A percentile compares a stretch with the other conserved stretches of the same genome.
These are phyloP conservation scores for Leccinum disarticulatum DNA, from an alignment of 768 basidiomycete species.

Conservation along the genomic window DNA sequence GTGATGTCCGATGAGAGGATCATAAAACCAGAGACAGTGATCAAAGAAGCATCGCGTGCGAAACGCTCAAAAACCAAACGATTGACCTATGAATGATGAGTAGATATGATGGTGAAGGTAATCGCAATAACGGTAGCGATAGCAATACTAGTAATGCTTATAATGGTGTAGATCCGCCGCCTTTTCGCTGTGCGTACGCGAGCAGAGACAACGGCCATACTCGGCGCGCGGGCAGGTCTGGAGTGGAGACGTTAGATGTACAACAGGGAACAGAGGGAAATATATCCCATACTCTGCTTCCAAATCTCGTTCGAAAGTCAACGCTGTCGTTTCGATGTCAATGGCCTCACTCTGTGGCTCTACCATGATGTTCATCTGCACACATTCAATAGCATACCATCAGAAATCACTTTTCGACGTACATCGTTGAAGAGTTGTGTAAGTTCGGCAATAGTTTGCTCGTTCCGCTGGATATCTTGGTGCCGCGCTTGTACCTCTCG, in stretches of 20 bases:
- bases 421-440: slow-evolving; percentile 97
- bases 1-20: slow-evolving; percentile 11
- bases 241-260: neutral
- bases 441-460: slow-evolving; percentile 89
- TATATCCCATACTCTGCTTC: slow-evolving; percentile 69
- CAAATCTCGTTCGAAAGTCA: slow-evolving; percentile 74
- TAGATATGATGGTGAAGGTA: slow-evolving; percentile 48
- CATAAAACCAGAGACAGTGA: no score
- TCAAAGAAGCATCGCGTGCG: neutral
- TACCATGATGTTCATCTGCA: slow-evolving; percentile 89
- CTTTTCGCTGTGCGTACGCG: slow-evolving; percentile 86
- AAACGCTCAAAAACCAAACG: neutral
- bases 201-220: slow-evolving; percentile 84
- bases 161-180: slow-evolving; percentile 93
- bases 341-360: slow-evolving; percentile 93
- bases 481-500: slow-evolving; percentile 95
- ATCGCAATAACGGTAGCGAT: slow-evolving; percentile 64
- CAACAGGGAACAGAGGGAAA: neutral
- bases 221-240: slow-evolving; percentile 79
- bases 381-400: slow-evolving; percentile 2
- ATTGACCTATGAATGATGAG: slow-evolving; percentile 33
- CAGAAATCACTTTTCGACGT: slow-evolving; percentile 23
- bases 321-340: slow-evolving; percentile 72
- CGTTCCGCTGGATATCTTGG: slow-evolving; percentile 93
- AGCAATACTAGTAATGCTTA: slow-evolving; percentile 61